These are phyloP conservation scores for Pseudisothecium myosuroides DNA, from an alignment of 225 moss, liverwort and hornwort species.

Conservation along the genomic window DNA sequence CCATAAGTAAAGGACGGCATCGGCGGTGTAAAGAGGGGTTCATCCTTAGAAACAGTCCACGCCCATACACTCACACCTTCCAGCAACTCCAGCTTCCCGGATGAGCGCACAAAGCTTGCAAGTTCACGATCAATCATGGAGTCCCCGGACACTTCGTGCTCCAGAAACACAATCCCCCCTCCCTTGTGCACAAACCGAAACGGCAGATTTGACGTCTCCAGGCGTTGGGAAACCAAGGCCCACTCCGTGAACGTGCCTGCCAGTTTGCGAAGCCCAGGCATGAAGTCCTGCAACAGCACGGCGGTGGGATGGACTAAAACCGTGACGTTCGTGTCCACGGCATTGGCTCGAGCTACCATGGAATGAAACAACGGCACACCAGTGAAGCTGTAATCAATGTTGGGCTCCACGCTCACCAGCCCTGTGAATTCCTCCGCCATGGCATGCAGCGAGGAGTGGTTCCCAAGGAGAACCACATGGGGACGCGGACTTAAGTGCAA, in stretches of 20 bases:
- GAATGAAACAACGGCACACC: conserved; percentile 49
- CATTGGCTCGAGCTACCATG: conserved; percentile 45
- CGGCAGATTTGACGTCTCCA: conserved; percentile 28
- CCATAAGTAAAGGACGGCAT: conserved; percentile 50
- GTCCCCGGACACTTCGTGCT: conserved; percentile 25
- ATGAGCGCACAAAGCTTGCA: conserved; percentile 26
- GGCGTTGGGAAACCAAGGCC: conserved; percentile 39
- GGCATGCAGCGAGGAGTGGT: conserved; percentile 37
- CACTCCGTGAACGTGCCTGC: conserved; percentile 40
- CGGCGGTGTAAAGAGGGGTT: conserved; percentile 22
- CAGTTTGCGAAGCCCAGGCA: conserved; percentile 52
- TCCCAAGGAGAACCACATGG: conserved; percentile 36
- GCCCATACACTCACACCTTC: conserved; percentile 50
- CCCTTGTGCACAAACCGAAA: conserved; percentile 51
- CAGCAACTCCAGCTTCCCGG: conserved; percentile 22
- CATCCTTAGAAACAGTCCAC: conserved; percentile 25
- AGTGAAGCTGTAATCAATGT: conserved; percentile 46
- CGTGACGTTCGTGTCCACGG: conserved; percentile 31
- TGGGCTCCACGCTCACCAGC: conserved; percentile 40
- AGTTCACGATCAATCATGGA: conserved; percentile 46
- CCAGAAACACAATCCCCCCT: conserved; percentile 43
- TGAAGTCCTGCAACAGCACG: conserved; percentile 48
- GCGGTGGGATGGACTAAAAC: conserved; percentile 31
- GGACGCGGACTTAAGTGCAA: conserved; percentile 52
- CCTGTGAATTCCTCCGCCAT: conserved; percentile 40